Percentiles rank a stretch among this genome's conserved stretches.
Evolutionary conservation across 345 rosid species (phyloP).

Genomic region (Sapria himalayana): DNA sequence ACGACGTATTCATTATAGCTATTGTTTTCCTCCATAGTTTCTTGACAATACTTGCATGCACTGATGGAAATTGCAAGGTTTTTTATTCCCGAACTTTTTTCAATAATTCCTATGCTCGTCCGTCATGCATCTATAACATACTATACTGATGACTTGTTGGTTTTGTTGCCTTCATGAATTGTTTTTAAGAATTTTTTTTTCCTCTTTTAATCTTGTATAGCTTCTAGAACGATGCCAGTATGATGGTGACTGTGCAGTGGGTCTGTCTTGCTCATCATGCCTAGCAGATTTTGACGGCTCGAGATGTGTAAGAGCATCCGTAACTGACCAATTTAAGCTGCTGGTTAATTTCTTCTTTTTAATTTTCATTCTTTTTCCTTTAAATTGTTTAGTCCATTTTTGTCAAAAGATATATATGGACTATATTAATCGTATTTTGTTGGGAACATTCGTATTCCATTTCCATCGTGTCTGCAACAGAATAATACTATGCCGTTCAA

Average conservation of each 20-base stretch:
- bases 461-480: too few relatives aligned
- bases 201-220: slow-evolving; percentile 7
- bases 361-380: background rate
- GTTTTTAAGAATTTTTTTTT: background rate
- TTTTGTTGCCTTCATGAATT: background rate
- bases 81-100: background rate
- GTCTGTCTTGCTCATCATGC: slow-evolving; percentile 39
- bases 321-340: slow-evolving; percentile 39
- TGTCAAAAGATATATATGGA: too few relatives aligned
- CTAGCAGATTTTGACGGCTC: slow-evolving; percentile 23
- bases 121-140: background rate
- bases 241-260: slow-evolving; percentile 40
- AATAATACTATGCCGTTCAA: slow-evolving; percentile 51
- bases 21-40: too few relatives aligned
- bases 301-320: slow-evolving; percentile 32
- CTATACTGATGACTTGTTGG: background rate
- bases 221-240: slow-evolving; percentile 31
- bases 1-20: too few relatives aligned
- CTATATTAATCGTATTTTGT: too few relatives aligned
- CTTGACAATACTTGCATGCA: too few relatives aligned
- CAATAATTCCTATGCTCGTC: background rate
- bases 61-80: slow-evolving; percentile 35
- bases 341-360: slow-evolving; percentile 15
- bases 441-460: too few relatives aligned
- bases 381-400: too few relatives aligned